Base-by-base conservation (phyloP, 176 grass and related monocot species). In the Leersia perrieri region DNA sequence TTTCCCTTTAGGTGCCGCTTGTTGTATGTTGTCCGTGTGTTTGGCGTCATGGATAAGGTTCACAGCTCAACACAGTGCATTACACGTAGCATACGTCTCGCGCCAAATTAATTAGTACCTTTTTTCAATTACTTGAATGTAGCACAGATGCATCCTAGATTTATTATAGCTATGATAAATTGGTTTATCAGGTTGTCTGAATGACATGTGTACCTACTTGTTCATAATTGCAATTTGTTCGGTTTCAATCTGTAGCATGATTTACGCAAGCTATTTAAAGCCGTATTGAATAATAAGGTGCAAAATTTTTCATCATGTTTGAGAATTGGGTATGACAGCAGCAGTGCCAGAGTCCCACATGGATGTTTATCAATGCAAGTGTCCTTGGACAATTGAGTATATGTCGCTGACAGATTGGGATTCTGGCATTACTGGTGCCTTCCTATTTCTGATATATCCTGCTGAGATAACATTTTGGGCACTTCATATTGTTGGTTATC, bases 361-460 rank as follows among this genome's bases (percentile, higher is more conserved):
- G 34, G 62, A 47, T 44, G 9, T 67, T 60, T 66, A 73, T 38
- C 26, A 41, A 49, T 32, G 41, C 36, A 23, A 45, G 14, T 79
- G 38, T 38, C 18, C 9, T 84, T 74, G 49, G 12, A 13, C 16
- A 33, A 33, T 79, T 38, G 45, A 34, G 2, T 73, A 67, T 18
- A 68, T 30, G 69, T 39, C 68, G 9, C 12, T 22, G 30, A 41
- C 47, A 15, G 38, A 74, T 62, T 53, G 66, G 64, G 10, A 33
- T 75, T 51, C 31, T 69, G 51, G 25, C 25, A 63, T 84, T 75
- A 40, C 70, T 69, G 22, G 39, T 33, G 40, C 51, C 26, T 80
- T 23, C 49, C 49, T 74, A 38, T 74, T 68, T 70, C 67, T 38
- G 7, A 73, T 60, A 69, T 79, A 16, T 74, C 14, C 25, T 63